phyloP scores from a whole-genome alignment of 2,329 filamentous ascomycete species.

The Pseudogymnoascus sp. region DNA sequence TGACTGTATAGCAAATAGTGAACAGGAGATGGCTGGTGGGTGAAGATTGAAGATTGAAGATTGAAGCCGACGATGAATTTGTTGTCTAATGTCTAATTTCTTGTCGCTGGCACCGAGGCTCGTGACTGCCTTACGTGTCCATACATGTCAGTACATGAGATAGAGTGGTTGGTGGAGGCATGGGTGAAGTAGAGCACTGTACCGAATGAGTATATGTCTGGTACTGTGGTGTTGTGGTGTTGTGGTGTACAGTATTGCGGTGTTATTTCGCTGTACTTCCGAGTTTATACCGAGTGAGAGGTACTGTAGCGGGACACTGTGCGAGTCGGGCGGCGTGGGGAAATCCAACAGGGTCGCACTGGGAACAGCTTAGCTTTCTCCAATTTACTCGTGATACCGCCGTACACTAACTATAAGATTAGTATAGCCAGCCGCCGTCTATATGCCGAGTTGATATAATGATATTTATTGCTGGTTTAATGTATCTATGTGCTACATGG shows the following conservation, averaged over 20 bases:
- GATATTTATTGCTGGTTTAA: neutral
- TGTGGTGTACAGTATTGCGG: too few species aligned
- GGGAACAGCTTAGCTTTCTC: neutral
- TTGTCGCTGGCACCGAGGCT: neutral
- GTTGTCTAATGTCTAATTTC: conserved; percentile 1
- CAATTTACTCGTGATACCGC: neutral
- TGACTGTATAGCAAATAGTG: neutral
- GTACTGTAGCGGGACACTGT: neutral
- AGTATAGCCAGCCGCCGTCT: neutral
- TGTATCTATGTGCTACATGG: neutral
- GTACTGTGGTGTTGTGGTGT: neutral
- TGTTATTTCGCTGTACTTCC: neutral
- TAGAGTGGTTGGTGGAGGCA: neutral
- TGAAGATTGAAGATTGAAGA: neutral
- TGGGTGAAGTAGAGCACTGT: neutral
- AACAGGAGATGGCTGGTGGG: neutral
- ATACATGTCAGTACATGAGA: neutral
- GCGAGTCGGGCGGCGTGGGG: neutral
- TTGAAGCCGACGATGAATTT: neutral
- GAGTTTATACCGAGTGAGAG: neutral
- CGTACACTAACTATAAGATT: too few species aligned
- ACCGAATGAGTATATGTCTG: neutral
- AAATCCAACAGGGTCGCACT: neutral
- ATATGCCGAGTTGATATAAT: neutral
- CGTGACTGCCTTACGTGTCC: neutral